phyloP scores from a whole-genome alignment of 805 yeast genomes.

The Cyberlindnera lachancei region DNA sequence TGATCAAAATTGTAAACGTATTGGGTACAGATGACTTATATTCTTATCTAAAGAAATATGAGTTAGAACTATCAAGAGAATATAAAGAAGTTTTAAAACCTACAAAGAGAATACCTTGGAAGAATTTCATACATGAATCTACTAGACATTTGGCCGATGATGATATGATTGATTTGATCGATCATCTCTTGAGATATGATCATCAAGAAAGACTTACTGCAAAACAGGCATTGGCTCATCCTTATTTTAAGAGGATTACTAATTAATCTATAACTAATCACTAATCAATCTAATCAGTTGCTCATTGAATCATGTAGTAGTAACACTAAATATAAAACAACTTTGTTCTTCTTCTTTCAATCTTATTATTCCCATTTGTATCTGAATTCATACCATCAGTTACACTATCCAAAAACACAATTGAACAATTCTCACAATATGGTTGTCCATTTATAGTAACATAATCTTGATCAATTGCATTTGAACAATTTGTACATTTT shows the following conservation, averaged over 20 bases:
- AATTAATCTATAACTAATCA: too few relatives aligned
- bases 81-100: conserved; percentile 56
- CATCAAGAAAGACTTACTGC: conserved; percentile 88
- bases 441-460: conserved; percentile 40
- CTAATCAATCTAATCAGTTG: too few relatives aligned
- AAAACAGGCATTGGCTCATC: conserved; percentile 76
- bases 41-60: conserved; percentile 63
- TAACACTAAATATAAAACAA: conserved; percentile 12
- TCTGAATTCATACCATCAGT: background rate
- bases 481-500: conserved; percentile 54
- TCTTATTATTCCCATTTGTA: conserved; percentile 3
- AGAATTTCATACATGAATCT: conserved; percentile 57
- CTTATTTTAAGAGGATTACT: conserved; percentile 27
- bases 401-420: conserved; percentile 4
- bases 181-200: conserved; percentile 72
- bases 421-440: conserved; percentile 39
- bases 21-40: conserved; percentile 78
- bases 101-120: conserved; percentile 54
- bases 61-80: conserved; percentile 62
- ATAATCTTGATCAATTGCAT: conserved; percentile 46
- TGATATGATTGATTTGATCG: conserved; percentile 77
- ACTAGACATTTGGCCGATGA: conserved; percentile 67
- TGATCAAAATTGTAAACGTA: conserved; percentile 82
- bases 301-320: background rate
- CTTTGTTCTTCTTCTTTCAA: conserved; percentile 24